Evolutionary conservation across 257 asterid genomes (phyloP).

Genomic region (Thymus mandschuricus): DNA sequence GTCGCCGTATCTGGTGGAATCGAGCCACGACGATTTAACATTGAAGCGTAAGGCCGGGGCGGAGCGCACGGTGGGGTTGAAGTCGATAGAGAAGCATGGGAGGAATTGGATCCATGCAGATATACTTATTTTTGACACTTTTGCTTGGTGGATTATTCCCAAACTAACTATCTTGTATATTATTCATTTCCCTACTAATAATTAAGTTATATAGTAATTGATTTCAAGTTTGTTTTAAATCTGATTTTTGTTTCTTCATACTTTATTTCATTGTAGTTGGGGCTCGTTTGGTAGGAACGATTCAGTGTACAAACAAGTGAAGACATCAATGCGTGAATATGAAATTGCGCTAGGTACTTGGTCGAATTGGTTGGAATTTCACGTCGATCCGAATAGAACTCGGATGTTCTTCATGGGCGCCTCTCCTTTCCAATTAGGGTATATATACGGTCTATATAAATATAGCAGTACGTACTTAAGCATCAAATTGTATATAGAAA

Average conservation of each 20-base stretch:
- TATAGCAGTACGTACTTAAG: too few species aligned
- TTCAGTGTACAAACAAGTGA: conserved; percentile 39
- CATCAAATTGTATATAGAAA: too few species aligned
- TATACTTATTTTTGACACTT: conserved; percentile 58
- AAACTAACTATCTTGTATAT: conserved; percentile 54
- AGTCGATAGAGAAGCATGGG: conserved; percentile 55
- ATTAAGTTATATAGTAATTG: too few species aligned
- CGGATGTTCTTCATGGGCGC: conserved; percentile 53
- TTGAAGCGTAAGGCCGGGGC: conserved; percentile 22
- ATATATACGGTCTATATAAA: background rate
- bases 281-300: conserved; percentile 53
- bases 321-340: conserved; percentile 33
- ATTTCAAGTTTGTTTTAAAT: too few species aligned
- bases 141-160: conserved; percentile 61
- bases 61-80: conserved; percentile 39
- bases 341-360: conserved; percentile 61
- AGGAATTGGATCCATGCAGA: conserved; percentile 64
- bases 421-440: conserved; percentile 58
- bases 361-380: conserved; percentile 57
- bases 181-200: background rate
- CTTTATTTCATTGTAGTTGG: conserved; percentile 35
- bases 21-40: conserved; percentile 55
- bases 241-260: too few species aligned
- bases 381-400: conserved; percentile 51
- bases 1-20: conserved; percentile 79